These are phyloP conservation scores for Lentinula guzmanii DNA, from an alignment of 768 basidiomycete genomes.

Conservation along the genomic window DNA sequence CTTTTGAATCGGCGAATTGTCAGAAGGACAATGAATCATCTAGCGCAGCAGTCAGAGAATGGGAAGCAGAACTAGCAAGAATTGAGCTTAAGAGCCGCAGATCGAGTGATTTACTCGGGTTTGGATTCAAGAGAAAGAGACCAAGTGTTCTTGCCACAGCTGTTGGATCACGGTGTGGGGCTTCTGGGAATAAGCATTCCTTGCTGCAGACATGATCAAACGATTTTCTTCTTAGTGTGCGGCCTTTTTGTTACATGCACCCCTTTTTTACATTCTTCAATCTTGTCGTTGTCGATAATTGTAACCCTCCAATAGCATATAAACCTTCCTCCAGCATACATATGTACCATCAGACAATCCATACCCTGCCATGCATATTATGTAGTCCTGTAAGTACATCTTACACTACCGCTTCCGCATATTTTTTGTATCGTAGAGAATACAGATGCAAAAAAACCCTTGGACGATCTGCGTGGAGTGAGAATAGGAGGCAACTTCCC, in stretches of 20 bases:
- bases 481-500: too few relatives aligned
- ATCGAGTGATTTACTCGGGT: slow-evolving; percentile 42
- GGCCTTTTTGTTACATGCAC: not conserved
- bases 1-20: not conserved
- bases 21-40: not conserved
- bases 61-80: slow-evolving; percentile 73
- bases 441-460: too few relatives aligned
- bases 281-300: not conserved
- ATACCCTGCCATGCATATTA: not conserved
- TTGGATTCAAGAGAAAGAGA: slow-evolving; percentile 26
- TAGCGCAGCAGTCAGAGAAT: slow-evolving; percentile 41
- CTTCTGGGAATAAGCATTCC: not conserved
- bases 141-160: not conserved
- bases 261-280: not conserved
- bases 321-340: not conserved
- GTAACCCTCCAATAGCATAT: not conserved
- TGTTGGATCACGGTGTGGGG: not conserved
- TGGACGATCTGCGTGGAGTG: too few relatives aligned
- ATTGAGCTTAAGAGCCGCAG: slow-evolving; percentile 60
- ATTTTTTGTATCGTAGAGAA: not conserved
- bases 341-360: not conserved
- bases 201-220: not conserved
- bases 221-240: not conserved
- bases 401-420: not conserved
- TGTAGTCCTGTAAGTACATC: not conserved